phyloP scores from a whole-genome alignment of 331 rosid genomes.

The Pyrus hybrid region DNA sequence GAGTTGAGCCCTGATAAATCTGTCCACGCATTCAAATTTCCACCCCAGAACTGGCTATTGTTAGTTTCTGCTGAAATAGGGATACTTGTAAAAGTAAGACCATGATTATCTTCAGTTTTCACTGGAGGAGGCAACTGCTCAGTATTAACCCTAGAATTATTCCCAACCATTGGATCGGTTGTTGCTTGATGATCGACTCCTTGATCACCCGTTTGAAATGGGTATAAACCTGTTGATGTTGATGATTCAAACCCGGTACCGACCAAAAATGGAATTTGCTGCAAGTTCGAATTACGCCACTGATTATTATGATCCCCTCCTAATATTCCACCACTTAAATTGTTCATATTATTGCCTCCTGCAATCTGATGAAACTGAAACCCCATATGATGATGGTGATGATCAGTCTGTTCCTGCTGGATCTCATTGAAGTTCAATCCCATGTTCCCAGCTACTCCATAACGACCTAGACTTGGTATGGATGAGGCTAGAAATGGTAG shows the following conservation, averaged over 20 bases:
- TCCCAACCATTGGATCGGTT: not conserved
- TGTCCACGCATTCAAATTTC: constrained; percentile 39
- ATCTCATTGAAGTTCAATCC: constrained; percentile 45
- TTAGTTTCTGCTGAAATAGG: constrained; percentile 16
- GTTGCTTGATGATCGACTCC: constrained; percentile 7
- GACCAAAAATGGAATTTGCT: constrained; percentile 58
- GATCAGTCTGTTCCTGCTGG: constrained; percentile 8
- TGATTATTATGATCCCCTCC: constrained; percentile 33
- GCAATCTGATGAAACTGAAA: constrained; percentile 29
- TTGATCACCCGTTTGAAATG: constrained; percentile 32
- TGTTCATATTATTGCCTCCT: constrained; percentile 11
- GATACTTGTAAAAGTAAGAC: constrained; percentile 31
- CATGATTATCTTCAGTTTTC: constrained; percentile 57
- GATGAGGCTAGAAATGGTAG: constrained; percentile 59
- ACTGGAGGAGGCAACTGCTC: constrained; percentile 38
- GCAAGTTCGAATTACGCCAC: constrained; percentile 46
- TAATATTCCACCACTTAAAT: constrained; percentile 13
- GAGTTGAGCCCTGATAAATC: constrained; percentile 61
- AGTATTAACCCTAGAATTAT: constrained; percentile 47
- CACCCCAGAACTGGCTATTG: constrained; percentile 32
- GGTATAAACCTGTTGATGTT: constrained; percentile 22
- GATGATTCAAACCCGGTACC: constrained; percentile 40
- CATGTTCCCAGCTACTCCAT: constrained; percentile 34
- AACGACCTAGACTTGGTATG: constrained; percentile 51
- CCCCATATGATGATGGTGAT: constrained; percentile 35